These are phyloP conservation scores for Trichophyton mentagrophytes DNA, from an alignment of 2,329 filamentous ascomycete genomes.

Conservation along the genomic window DNA sequence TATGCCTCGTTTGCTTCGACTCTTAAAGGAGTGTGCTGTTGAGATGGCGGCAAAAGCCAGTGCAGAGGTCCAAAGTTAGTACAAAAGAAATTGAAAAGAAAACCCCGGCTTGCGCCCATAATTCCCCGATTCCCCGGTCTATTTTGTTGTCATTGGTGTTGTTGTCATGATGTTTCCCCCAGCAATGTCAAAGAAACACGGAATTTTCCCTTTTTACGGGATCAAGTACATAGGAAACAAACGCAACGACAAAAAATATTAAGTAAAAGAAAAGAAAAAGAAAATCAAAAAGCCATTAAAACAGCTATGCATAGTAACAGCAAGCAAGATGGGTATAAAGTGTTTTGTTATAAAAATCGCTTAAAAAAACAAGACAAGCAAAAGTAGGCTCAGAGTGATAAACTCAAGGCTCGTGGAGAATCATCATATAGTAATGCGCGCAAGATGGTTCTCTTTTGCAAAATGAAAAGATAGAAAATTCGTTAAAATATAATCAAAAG, in stretches of 20 bases:
- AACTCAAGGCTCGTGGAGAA: neutral
- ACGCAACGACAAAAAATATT: constrained; percentile 5
- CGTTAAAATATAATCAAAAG: neutral
- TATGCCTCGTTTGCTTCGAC: neutral
- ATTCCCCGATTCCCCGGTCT: neutral
- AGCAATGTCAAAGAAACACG: constrained; percentile 3
- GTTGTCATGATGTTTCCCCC: constrained; percentile 2
- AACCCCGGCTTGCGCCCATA: neutral
- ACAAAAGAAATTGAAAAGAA: neutral
- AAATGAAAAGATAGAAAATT: constrained; percentile 1
- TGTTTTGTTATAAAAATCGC: constrained; percentile 2
- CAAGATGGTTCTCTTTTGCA: neutral
- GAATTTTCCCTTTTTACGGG: neutral
- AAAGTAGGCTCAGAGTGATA: neutral
- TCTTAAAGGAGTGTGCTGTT: neutral
- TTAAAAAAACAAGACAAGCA: neutral
- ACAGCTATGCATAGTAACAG: constrained; percentile 2
- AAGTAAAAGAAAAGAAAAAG: neutral
- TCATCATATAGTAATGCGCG: neutral
- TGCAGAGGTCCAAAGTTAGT: neutral
- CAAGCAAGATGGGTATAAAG: neutral
- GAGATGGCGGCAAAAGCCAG: neutral
- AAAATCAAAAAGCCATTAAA: neutral
- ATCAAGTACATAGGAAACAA: neutral
- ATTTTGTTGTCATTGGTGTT: constrained; percentile 2